phyloP scores from a whole-genome alignment of 331 rosid species.

The Rhamnella rubrinervis region DNA sequence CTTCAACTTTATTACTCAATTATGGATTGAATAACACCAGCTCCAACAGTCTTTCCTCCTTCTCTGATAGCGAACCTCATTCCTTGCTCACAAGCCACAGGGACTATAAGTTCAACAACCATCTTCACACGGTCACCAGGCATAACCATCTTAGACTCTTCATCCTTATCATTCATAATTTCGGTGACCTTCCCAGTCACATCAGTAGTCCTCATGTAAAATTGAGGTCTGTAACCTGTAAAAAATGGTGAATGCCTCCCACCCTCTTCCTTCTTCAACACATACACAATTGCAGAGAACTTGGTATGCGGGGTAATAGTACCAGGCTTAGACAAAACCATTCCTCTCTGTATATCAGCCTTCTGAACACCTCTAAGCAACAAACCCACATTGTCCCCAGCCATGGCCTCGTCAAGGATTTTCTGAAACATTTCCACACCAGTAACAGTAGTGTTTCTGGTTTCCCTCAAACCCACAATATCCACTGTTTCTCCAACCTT shows the following conservation, averaged over 20 bases:
- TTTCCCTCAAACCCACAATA: constrained; percentile 70
- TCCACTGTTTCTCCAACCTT: constrained; percentile 71
- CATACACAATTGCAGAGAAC: constrained; percentile 76
- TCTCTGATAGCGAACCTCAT: constrained; percentile 95
- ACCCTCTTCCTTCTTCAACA: constrained; percentile 91
- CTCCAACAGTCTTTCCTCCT: constrained; percentile 95
- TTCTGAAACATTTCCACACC: constrained; percentile 96
- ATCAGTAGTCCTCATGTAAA: constrained; percentile 95
- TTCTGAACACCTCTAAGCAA: constrained; percentile 83
- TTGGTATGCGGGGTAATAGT: constrained; percentile 83
- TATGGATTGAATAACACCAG: constrained; percentile 83
- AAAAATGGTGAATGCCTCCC: constrained; percentile 91
- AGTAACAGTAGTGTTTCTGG: constrained; percentile 67
- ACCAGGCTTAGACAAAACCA: constrained; percentile 93
- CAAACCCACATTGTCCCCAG: constrained; percentile 88
- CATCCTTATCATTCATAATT: constrained; percentile 90
- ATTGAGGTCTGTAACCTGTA: constrained; percentile 82
- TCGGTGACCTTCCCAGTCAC: constrained; percentile 71
- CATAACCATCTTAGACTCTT: constrained; percentile 97
- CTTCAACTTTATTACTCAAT: constrained; percentile 46
- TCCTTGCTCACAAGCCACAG: constrained; percentile 87
- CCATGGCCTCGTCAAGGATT: constrained; percentile 85
- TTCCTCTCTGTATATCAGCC: constrained; percentile 82
- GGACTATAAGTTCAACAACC: constrained; percentile 72
- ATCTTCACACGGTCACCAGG: constrained; percentile 93